Conservation (phyloP, 768 basidiomycete genomes). For the Coprinellus aureogranulatus region DNA sequence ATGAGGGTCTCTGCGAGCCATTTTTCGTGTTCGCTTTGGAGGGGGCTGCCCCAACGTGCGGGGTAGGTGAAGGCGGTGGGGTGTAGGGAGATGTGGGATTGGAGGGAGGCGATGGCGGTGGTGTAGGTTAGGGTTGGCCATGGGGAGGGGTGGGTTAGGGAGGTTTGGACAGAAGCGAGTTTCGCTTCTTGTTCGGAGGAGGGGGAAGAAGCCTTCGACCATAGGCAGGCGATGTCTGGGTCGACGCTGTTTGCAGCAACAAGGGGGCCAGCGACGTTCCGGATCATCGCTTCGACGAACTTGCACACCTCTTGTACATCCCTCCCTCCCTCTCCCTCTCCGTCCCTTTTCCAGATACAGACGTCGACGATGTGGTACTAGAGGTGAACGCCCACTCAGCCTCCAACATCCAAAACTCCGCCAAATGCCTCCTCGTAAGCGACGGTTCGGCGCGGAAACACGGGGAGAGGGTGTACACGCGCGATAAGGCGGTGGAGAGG, state of each 20-base stretch:
- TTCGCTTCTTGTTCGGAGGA: slow-evolving; percentile 14
- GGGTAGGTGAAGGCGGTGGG: slow-evolving; percentile 58
- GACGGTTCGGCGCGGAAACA: slow-evolving; percentile 93
- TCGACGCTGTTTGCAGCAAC: background rate
- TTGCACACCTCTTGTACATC: slow-evolving; percentile 46
- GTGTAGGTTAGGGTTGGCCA: slow-evolving; percentile 82
- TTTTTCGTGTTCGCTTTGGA: slow-evolving; percentile 91
- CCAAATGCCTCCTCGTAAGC: slow-evolving; percentile 85
- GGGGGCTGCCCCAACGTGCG: slow-evolving; percentile 64
- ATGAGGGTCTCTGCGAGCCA: slow-evolving; percentile 75
- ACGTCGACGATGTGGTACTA: too few relatives aligned
- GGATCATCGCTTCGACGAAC: slow-evolving; percentile 37
- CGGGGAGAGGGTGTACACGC: slow-evolving; percentile 90
- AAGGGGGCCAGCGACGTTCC: slow-evolving; percentile 22
- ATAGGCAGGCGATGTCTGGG: background rate
- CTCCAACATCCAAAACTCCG: slow-evolving; percentile 99
- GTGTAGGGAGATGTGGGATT: too few relatives aligned
- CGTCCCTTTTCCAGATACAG: too few relatives aligned
- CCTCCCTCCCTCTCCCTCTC: too few relatives aligned
- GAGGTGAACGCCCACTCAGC: slow-evolving; percentile 78
- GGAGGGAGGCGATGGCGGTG: too few relatives aligned
- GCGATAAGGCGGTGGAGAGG: slow-evolving; percentile 73
- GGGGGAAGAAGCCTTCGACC: slow-evolving; percentile 12
- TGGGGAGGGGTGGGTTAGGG: slow-evolving; percentile 29
- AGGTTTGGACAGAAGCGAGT: slow-evolving; percentile 27